Evolutionary conservation across 1,284 basidiomycete species (phyloP), one percentile per base, ranked within the genome.

Genomic region (Limonomyces culmigenus): DNA sequence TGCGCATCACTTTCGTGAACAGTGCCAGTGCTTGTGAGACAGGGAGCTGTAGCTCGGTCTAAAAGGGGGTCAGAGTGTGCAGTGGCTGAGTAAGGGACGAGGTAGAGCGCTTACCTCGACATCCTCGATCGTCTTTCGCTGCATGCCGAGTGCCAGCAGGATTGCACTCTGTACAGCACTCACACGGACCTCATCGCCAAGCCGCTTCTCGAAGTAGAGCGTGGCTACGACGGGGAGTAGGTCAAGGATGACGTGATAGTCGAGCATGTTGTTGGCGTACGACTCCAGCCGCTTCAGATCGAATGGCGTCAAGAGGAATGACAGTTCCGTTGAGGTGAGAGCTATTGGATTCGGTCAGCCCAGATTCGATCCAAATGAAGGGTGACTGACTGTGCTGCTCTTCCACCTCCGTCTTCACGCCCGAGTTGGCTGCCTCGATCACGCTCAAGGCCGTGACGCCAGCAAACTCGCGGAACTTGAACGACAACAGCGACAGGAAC

Each of bases 231-330:
- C 68, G 0, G 95, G 92, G 3, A 98, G 63, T 12, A 98, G 66
- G 54, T 99, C 95, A 34, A 98, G 65, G 39, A 98, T 74, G 47
- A 96, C 86, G 52, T 96, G 91, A 51, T 93, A 95, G 55, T 98
- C 95, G 33, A 98, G 68, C 73, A 85, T 78, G 56, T 92, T 95
- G 55, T 93, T 91, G 3, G 88, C 81, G 48, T 98, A 99, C 4
- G 92, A 85, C 45, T 93, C 85, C 23, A 98, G 70, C 2, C 95
- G 78, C 59, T 97, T 97, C 48, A 98, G 65, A 57, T 98, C 95
- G 52, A 96, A 97, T 0, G 93, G 89, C 1, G 88, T 78, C 41
- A 95, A 55, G 13, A 86, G 55, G 29, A 77, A 61, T 1, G 69
- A 64, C 6, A 98, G 63, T 48, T 97, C 91, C 1, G 65, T 50